phyloP scores from a whole-genome alignment of 441 rosid species.

The Lepidium campestre region DNA sequence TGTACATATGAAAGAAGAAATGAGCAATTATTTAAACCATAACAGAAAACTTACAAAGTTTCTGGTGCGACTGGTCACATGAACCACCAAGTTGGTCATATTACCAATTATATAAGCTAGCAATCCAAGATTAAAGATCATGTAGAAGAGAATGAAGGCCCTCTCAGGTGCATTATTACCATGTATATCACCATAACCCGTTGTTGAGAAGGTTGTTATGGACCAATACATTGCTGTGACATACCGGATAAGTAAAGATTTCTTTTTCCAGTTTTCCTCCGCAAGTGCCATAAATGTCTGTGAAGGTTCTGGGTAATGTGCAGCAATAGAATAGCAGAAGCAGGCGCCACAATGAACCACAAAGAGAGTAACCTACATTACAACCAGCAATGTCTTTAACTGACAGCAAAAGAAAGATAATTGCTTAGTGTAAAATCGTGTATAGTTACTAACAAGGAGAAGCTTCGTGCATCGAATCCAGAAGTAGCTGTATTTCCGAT shows the following conservation, averaged over 20 bases:
- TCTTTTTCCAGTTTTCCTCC: slow-evolving; percentile 31
- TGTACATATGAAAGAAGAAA: not conserved
- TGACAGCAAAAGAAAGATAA: not conserved
- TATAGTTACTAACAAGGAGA: slow-evolving; percentile 50
- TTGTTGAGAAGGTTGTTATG: slow-evolving; percentile 67
- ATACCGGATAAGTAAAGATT: slow-evolving; percentile 35
- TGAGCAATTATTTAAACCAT: not conserved
- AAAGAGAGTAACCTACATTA: slow-evolving; percentile 64
- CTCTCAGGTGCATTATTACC: slow-evolving; percentile 63
- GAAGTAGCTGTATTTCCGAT: slow-evolving; percentile 58
- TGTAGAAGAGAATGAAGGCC: slow-evolving; percentile 49
- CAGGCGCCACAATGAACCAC: slow-evolving; percentile 70
- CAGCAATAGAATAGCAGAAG: slow-evolving; percentile 56
- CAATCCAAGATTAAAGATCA: slow-evolving; percentile 71
- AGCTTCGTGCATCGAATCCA: slow-evolving; percentile 67
- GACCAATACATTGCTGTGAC: slow-evolving; percentile 75
- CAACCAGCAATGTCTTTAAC: not conserved
- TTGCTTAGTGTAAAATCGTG: not conserved
- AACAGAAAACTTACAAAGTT: slow-evolving; percentile 51
- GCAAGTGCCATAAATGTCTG: slow-evolving; percentile 56
- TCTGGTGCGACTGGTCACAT: slow-evolving; percentile 68
- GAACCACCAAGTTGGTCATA: slow-evolving; percentile 85
- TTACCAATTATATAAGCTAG: slow-evolving; percentile 73
- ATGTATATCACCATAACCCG: slow-evolving; percentile 88
- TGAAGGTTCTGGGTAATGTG: slow-evolving; percentile 35